These are phyloP conservation scores for Phytophthora boehmeriae DNA, from an alignment of 352 stramenopile genomes.

Conservation along the genomic window DNA sequence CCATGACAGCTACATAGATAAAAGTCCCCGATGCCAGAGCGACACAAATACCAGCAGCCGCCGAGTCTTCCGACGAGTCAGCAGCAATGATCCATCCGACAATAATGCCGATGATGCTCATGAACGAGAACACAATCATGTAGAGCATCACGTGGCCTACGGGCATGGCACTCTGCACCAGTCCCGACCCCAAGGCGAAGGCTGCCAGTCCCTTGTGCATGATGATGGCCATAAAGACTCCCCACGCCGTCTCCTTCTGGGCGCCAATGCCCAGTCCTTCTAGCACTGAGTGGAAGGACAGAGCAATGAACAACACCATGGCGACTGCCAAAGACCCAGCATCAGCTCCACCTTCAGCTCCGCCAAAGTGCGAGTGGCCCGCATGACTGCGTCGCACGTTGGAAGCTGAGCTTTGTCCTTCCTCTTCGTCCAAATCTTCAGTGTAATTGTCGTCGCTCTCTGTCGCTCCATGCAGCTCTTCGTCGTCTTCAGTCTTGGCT, in stretches of 20 bases:
- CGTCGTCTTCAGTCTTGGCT: slow-evolving; percentile 41
- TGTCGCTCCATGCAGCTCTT: slow-evolving; percentile 42
- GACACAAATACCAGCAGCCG: slow-evolving; percentile 60
- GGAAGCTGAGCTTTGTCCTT: slow-evolving; percentile 18
- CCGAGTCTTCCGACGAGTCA: slow-evolving; percentile 63
- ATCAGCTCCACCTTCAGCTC: slow-evolving; percentile 6
- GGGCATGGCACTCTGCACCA: slow-evolving; percentile 67
- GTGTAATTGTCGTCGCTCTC: slow-evolving; percentile 55
- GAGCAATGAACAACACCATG: slow-evolving; percentile 74
- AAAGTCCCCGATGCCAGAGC: slow-evolving; percentile 79
- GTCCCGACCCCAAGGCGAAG: slow-evolving; percentile 70
- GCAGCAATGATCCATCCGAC: slow-evolving; percentile 61
- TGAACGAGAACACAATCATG: slow-evolving; percentile 67
- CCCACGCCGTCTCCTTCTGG: slow-evolving; percentile 71
- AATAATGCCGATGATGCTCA: slow-evolving; percentile 68
- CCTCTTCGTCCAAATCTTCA: slow-evolving; percentile 50
- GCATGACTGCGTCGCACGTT: slow-evolving; percentile 26
- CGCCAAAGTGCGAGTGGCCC: slow-evolving; percentile 42
- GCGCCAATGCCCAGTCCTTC: slow-evolving; percentile 80
- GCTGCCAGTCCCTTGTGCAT: slow-evolving; percentile 82
- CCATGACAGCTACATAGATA: slow-evolving; percentile 88
- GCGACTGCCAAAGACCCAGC: slow-evolving; percentile 58
- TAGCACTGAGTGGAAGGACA: slow-evolving; percentile 85
- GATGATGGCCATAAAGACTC: slow-evolving; percentile 78
- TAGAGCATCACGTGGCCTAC: slow-evolving; percentile 59